These are phyloP conservation scores for Aristolochia californica DNA, from an alignment of 164 flowering plant species.

Conservation along the genomic window DNA sequence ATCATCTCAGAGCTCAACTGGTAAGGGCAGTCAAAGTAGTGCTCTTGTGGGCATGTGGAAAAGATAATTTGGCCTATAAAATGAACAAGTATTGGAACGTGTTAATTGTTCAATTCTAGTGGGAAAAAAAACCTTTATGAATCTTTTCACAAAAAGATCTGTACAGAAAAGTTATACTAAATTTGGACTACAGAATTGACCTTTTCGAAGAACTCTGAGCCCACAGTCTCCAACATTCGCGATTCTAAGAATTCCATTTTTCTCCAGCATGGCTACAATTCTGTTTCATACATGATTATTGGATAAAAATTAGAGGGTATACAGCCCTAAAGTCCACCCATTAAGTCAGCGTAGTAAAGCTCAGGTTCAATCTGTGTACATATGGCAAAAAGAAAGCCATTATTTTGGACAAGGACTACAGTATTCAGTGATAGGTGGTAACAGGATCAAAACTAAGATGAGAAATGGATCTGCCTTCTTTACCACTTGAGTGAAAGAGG, in stretches of 20 bases:
- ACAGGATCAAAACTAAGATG: too few species aligned
- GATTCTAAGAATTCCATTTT: slow-evolving; percentile 54
- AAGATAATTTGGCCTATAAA: slow-evolving; percentile 48
- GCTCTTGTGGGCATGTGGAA: slow-evolving; percentile 80
- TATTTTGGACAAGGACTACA: too few species aligned
- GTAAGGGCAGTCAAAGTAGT: slow-evolving; percentile 93
- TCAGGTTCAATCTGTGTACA: too few species aligned
- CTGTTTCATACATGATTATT: slow-evolving; percentile 17
- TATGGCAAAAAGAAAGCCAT: too few species aligned
- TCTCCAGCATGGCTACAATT: slow-evolving; percentile 80
- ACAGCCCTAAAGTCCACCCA: too few species aligned
- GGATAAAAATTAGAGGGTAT: neutral
- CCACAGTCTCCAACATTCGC: slow-evolving; percentile 97
- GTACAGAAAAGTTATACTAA: neutral
- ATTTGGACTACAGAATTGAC: slow-evolving; percentile 17
- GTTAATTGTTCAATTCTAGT: neutral
- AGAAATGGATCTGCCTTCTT: too few species aligned
- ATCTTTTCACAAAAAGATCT: neutral
- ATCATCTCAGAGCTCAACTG: slow-evolving; percentile 78
- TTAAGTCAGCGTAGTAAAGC: too few species aligned
- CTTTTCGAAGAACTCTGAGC: slow-evolving; percentile 52
- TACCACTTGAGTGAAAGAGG: too few species aligned
- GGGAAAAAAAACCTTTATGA: neutral
- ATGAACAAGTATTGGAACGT: neutral
- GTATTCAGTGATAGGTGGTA: too few species aligned